Percentiles rank a stretch among this genome's conserved stretches.
Evolutionary conservation across 495 filamentous ascomycete species (phyloP).

Genomic region (Xylaria flabelliformis): DNA sequence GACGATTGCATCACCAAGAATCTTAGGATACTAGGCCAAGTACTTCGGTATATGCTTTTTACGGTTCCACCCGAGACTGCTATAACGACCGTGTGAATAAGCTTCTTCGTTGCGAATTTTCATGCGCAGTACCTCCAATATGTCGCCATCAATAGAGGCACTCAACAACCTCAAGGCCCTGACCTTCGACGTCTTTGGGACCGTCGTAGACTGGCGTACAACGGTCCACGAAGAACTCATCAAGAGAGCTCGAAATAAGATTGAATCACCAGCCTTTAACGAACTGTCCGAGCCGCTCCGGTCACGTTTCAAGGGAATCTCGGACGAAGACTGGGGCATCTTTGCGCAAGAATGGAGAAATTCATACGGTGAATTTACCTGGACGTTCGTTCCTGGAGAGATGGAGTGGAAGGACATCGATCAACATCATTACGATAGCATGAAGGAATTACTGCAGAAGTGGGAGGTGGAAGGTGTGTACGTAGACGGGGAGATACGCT

Average conservation of each 20-base stretch:
- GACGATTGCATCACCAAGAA: slow-evolving; percentile 4
- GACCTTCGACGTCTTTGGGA: slow-evolving; percentile 75
- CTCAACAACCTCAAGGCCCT: slow-evolving; percentile 49
- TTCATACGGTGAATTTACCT: slow-evolving; percentile 67
- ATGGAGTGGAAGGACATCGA: slow-evolving; percentile 64
- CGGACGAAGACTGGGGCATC: slow-evolving; percentile 60
- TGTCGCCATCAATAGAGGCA: slow-evolving; percentile 7
- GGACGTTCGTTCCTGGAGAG: slow-evolving; percentile 55
- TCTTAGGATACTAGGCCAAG: neutral
- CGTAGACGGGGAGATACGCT: slow-evolving; percentile 60
- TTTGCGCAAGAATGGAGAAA: slow-evolving; percentile 73
- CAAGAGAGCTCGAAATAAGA: slow-evolving; percentile 51
- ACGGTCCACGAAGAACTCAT: slow-evolving; percentile 64
- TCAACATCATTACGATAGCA: slow-evolving; percentile 68
- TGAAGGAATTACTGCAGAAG: slow-evolving; percentile 61
- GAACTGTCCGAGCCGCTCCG: slow-evolving; percentile 56
- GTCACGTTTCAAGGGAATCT: slow-evolving; percentile 56
- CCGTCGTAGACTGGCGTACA: slow-evolving; percentile 74
- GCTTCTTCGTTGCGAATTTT: neutral
- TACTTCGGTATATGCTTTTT: neutral
- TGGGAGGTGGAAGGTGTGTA: slow-evolving; percentile 65
- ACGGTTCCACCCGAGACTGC: neutral
- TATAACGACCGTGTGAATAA: neutral
- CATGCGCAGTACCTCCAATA: neutral
- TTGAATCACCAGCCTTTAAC: slow-evolving; percentile 37